These are phyloP conservation scores for Plasmopara halstedii DNA, from an alignment of 352 stramenopile genomes.

Conservation along the genomic window DNA sequence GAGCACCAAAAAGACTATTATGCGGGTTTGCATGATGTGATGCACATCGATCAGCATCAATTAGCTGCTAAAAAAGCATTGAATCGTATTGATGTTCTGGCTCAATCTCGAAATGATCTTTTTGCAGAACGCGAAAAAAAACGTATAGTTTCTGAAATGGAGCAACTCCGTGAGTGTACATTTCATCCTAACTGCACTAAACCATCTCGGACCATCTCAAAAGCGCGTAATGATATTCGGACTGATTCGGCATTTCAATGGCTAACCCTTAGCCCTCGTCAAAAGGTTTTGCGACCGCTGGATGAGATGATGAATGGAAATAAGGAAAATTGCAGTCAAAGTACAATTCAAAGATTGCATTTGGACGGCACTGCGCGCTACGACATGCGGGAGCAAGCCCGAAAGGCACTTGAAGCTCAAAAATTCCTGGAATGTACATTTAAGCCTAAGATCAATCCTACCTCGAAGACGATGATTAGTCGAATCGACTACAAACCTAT, in stretches of 20 bases:
- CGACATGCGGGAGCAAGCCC: slow-evolving; percentile 43
- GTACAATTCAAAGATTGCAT: slow-evolving; percentile 51
- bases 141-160: slow-evolving; percentile 47
- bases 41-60: slow-evolving; percentile 3
- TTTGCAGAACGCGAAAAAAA: slow-evolving; percentile 62
- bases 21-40: neutral
- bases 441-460: slow-evolving; percentile 50
- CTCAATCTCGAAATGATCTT: slow-evolving; percentile 38
- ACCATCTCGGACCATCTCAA: slow-evolving; percentile 7
- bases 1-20: neutral
- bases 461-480: slow-evolving; percentile 31
- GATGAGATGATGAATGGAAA: slow-evolving; percentile 1
- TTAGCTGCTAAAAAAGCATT: slow-evolving; percentile 4
- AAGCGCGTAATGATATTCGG: neutral
- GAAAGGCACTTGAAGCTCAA: slow-evolving; percentile 40
- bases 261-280: slow-evolving; percentile 50
- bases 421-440: slow-evolving; percentile 59
- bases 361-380: slow-evolving; percentile 50
- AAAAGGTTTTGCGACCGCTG: slow-evolving; percentile 9
- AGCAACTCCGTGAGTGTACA: slow-evolving; percentile 54
- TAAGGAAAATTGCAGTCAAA: slow-evolving; percentile 13
- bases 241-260: slow-evolving; percentile 30
- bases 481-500: slow-evolving; percentile 56
- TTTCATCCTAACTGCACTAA: slow-evolving; percentile 49
- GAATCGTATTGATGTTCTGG: slow-evolving; percentile 37